phyloP scores from a whole-genome alignment of 2,329 filamentous ascomycete species.

The Alternaria conjuncta region DNA sequence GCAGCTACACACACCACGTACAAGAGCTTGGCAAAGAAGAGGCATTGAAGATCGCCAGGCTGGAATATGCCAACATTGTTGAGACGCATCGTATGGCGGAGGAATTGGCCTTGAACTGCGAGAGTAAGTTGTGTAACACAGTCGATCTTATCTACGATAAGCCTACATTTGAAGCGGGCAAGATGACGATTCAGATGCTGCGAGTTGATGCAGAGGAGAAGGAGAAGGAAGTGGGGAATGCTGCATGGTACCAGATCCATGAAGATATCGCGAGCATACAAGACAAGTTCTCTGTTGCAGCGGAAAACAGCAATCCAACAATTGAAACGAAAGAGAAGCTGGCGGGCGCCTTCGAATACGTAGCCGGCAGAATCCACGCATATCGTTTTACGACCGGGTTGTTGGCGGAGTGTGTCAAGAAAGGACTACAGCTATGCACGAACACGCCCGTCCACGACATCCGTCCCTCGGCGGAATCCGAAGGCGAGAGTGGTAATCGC shows the following conservation, averaged over 20 bases:
- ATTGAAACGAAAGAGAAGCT: constrained; percentile 26
- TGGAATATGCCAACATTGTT: constrained; percentile 56
- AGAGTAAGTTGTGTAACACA: constrained; percentile 60
- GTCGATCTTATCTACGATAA: constrained; percentile 65
- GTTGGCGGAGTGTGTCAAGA: constrained; percentile 31
- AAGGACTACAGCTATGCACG: constrained; percentile 36
- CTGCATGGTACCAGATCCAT: constrained; percentile 41
- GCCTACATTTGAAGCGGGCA: constrained; percentile 36
- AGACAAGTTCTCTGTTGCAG: constrained; percentile 26
- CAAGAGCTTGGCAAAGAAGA: constrained; percentile 55
- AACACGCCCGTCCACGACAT: constrained; percentile 38
- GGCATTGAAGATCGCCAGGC: constrained; percentile 53
- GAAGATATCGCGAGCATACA: constrained; percentile 13
- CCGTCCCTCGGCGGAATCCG: neutral
- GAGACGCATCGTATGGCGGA: constrained; percentile 63
- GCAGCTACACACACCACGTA: constrained; percentile 59
- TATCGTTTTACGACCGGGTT: constrained; percentile 41
- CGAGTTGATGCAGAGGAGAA: constrained; percentile 26
- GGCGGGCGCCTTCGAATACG: constrained; percentile 40
- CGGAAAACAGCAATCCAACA: constrained; percentile 25
- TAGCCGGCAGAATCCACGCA: constrained; percentile 41
- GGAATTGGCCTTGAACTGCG: constrained; percentile 53
- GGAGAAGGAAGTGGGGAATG: constrained; percentile 29
- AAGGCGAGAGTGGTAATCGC: neutral
- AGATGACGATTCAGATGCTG: constrained; percentile 31